These are phyloP conservation scores for Calonectria leucothoes DNA, from an alignment of 2,329 filamentous ascomycete genomes.

Conservation along the genomic window DNA sequence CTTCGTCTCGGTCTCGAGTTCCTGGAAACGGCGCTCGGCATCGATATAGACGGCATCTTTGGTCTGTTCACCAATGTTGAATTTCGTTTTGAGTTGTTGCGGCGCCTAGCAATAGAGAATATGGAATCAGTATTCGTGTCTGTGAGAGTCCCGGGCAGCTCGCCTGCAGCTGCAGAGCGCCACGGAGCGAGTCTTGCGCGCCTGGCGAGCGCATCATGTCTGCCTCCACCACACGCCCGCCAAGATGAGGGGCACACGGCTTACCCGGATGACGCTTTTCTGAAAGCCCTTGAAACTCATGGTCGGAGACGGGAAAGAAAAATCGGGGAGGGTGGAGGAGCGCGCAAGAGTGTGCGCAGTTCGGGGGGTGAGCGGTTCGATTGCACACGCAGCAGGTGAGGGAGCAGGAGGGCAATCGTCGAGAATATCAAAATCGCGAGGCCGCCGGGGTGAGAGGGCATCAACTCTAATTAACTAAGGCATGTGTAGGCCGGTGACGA, in stretches of 20 bases:
- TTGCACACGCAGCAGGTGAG: conserved; percentile 5
- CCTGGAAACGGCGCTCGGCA: conserved; percentile 91
- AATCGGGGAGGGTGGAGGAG: neutral
- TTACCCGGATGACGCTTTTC: conserved; percentile 88
- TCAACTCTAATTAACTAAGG: conserved; percentile 40
- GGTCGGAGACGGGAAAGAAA: conserved; percentile 36
- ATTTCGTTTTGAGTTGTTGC: conserved; percentile 89
- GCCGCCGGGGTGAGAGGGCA: conserved; percentile 41
- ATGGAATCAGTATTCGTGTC: neutral
- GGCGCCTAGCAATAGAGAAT: conserved; percentile 70
- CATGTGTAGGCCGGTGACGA: conserved; percentile 46
- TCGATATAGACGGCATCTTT: conserved; percentile 96
- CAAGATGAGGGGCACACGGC: conserved; percentile 52
- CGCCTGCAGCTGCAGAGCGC: conserved; percentile 1
- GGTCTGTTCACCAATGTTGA: conserved; percentile 95
- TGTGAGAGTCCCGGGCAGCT: neutral
- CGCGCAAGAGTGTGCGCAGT: conserved; percentile 3
- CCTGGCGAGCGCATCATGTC: conserved; percentile 19
- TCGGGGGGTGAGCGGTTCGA: conserved; percentile 17
- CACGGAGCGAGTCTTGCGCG: conserved; percentile 29
- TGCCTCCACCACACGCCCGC: conserved; percentile 21
- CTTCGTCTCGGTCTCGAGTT: conserved; percentile 96
- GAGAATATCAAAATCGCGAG: conserved; percentile 39
- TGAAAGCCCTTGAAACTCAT: conserved; percentile 99
- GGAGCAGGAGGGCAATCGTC: conserved; percentile 24